A percentile compares a stretch with the other conserved stretches of the same genome.
These are phyloP conservation scores for Albugo candida DNA, from an alignment of 352 stramenopile genomes.

Conservation along the genomic window DNA sequence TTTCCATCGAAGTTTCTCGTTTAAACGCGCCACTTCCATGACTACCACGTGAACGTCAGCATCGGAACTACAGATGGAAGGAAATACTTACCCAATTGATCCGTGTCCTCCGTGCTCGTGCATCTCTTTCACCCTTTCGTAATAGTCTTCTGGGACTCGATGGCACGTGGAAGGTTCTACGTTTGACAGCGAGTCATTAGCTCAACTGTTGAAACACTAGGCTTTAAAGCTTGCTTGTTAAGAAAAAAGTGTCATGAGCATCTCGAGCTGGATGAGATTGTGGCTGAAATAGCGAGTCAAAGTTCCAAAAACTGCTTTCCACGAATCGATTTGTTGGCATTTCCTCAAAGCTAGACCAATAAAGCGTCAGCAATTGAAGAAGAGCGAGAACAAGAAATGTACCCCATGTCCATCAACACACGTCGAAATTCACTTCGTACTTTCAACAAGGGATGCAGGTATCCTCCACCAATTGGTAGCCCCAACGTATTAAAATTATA, in stretches of 20 bases:
- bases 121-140: conserved; percentile 96
- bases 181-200: not conserved
- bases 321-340: conserved; percentile 99
- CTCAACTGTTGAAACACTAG: not conserved
- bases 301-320: conserved; percentile 99
- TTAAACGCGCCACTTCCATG: conserved; percentile 77
- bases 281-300: conserved; percentile 99
- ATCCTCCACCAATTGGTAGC: conserved; percentile 85
- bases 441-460: conserved; percentile 97
- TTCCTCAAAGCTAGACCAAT: conserved; percentile 83
- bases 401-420: conserved; percentile 99
- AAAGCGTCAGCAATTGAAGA: not conserved
- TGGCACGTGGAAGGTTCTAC: conserved; percentile 47
- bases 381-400: conserved; percentile 2
- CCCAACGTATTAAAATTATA: conserved; percentile 99
- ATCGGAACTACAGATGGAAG: not conserved
- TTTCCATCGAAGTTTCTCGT: conserved; percentile 95
- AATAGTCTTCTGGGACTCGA: conserved; percentile 96
- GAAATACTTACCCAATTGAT: conserved; percentile 89
- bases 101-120: conserved; percentile 93
- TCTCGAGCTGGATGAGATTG: conserved; percentile 98
- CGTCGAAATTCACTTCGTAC: conserved; percentile 95
- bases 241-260: conserved; percentile 99
- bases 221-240: conserved; percentile 60
- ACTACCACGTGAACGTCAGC: conserved; percentile 9